These are phyloP conservation scores for Arabidopsis hybrid DNA, from an alignment of 441 rosid species.

Conservation along the genomic window DNA sequence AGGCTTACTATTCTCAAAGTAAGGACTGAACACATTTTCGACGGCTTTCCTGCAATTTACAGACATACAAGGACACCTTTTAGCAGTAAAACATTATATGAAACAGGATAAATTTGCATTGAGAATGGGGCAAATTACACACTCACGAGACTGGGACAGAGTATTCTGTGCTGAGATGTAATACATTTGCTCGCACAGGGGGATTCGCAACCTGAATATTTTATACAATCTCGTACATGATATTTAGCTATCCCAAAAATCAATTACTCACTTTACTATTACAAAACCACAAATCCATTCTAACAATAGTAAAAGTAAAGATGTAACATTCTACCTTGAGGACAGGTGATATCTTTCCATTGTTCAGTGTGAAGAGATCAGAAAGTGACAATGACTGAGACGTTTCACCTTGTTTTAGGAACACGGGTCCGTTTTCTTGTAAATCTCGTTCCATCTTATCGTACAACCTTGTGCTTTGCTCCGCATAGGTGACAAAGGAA, in stretches of 20 bases:
- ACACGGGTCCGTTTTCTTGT: conserved; percentile 71
- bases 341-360: conserved; percentile 73
- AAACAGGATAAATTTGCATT: background rate
- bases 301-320: conserved; percentile 12
- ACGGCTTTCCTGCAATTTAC: conserved; percentile 64
- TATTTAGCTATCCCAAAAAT: background rate
- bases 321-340: conserved; percentile 60
- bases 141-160: conserved; percentile 81
- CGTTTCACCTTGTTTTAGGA: conserved; percentile 90
- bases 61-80: conserved; percentile 10
- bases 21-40: conserved; percentile 58
- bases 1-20: conserved; percentile 70
- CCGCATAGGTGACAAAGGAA: conserved; percentile 49
- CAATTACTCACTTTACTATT: background rate
- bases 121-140: conserved; percentile 36
- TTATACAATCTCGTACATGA: conserved; percentile 2
- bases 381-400: conserved; percentile 88
- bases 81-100: background rate
- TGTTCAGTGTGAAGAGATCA: conserved; percentile 69
- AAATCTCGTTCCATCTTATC: conserved; percentile 83
- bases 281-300: background rate
- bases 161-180: conserved; percentile 75
- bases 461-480: conserved; percentile 69
- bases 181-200: conserved; percentile 89
- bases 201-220: conserved; percentile 69